Base-by-base conservation (phyloP, 2,329 filamentous ascomycete genomes). In the Fusarium oxysporum region DNA sequence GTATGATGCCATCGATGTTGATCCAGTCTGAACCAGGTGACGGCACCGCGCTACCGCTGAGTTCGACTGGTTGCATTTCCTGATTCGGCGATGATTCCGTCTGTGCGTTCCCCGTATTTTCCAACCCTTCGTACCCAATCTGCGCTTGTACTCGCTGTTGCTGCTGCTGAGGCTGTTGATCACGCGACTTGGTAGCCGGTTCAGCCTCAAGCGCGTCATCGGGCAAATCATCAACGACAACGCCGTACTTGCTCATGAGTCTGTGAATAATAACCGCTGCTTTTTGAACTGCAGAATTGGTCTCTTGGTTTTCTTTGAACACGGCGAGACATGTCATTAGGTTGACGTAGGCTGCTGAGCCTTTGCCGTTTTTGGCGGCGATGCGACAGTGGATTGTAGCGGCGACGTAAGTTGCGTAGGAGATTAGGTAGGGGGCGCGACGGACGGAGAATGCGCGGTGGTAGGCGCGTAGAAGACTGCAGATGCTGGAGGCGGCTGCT, bases 351-450 rank as follows among this genome's bases (percentile, higher is more conserved):
- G 84, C 82, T 8, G 82, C 80, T 1, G 83, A 85, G 0, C 80
- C 79, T 0, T 76, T 76, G 12, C 81, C 80, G 13, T 84, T 81
- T 47, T 85, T 84, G 6, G 87, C 85, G 1, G 87, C 86, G 10
- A 86, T 85, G 6, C 86, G 85, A 1, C 84, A 84, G 56, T 86
- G 84, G 23, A 89, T 88, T 0, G 86, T 89, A 0, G 86, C 86
- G 8, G 83, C 83, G 2, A 88, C 86, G 64, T 89, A 90, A 0
- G 86, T 88, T 0, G 88, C 86, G 73, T 90, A 90, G 0, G 85
- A 87, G 23, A 89, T 83, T 3, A 89, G 78, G 61, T 89, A 89
- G 0, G 87, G 87, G 0, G 87, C 85, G 16, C 82, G 78, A 16
- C 81, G 78, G 4, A 87, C 80, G 2, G 83, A 85, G 44, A 86